Evolutionary conservation across 371 early-diverging fungal species (phyloP), one percentile per base, ranked within the genome.

Genomic region (Lichtheimia hyalospora): DNA sequence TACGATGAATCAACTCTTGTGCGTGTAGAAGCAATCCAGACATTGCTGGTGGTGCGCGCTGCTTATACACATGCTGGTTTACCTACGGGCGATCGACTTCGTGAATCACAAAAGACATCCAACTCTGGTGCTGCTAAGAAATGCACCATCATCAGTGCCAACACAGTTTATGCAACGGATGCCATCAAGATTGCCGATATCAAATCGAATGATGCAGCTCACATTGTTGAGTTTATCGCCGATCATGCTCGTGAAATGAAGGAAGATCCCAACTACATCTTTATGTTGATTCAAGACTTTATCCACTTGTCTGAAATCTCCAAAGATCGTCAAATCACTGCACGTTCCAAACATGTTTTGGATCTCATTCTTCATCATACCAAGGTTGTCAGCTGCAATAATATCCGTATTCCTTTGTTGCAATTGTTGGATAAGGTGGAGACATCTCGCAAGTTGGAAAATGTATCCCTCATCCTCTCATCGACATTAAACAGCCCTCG

Each of bases 311-410:
- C 66, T 48, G 68, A 65, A 15, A 54, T 56, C 0, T 68, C 71
- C 15, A 63, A 62, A 21, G 62, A 64, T 46, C 74, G 74, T 60
- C 62, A 68, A 41, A 58, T 62, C 65, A 74, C 67, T 49, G 39
- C 63, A 13, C 68, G 70, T 20, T 65, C 61, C 46, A 58, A 52
- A 2, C 66, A 66, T 13, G 67, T 89, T 15, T 61, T 88, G 52
- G 78, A 85, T 3, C 90, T 88, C 73, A 63, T 94, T 43, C 69
- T 92, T 25, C 80, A 90, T n/a, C 89, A 91, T 66, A 73, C 86
- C 16, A 70, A 81, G 20, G 85, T 84, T 0, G 69, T 85, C 14
- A 68, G 74, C 18, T 64, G 69, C 20, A 46, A 71, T 16, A 61
- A 66, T 58, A 50, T 79, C 24, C 84, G 90, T 64, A 66, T 78